phyloP scores from a whole-genome alignment of 306 rosid genomes.

The Rosa persica region DNA sequence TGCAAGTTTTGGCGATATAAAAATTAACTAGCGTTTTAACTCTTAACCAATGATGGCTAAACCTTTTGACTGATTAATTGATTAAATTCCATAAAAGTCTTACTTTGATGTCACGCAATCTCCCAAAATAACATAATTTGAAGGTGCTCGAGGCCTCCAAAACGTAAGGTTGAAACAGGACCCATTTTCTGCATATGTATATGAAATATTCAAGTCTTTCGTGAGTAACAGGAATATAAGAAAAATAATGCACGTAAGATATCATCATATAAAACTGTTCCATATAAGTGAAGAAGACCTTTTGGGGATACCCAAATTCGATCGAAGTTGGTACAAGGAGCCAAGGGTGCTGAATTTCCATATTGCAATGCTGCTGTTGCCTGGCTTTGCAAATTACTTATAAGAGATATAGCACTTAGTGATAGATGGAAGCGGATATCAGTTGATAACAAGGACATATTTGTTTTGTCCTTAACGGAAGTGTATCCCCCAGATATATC shows the following conservation, averaged over 20 bases:
- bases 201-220: slow-evolving; percentile 8
- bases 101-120: slow-evolving; percentile 97
- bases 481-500: slow-evolving; percentile 98
- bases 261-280: neutral
- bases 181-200: slow-evolving; percentile 53
- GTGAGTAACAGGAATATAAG: slow-evolving; percentile 13
- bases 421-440: slow-evolving; percentile 94
- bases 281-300: slow-evolving; percentile 46
- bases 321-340: slow-evolving; percentile 79
- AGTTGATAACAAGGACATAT: slow-evolving; percentile 78
- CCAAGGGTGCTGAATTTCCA: slow-evolving; percentile 75
- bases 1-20: neutral
- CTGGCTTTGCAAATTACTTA: slow-evolving; percentile 85
- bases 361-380: slow-evolving; percentile 70
- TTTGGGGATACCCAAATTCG: slow-evolving; percentile 82
- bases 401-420: slow-evolving; percentile 77
- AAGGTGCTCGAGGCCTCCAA: slow-evolving; percentile 96
- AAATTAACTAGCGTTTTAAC: neutral
- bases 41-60: neutral
- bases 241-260: neutral
- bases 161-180: slow-evolving; percentile 62
- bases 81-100: neutral
- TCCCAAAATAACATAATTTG: slow-evolving; percentile 89
- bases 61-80: neutral
- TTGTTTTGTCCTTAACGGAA: slow-evolving; percentile 90